phyloP scores from a whole-genome alignment of 2,329 filamentous ascomycete species.

The Phialemoniopsis sp. region DNA sequence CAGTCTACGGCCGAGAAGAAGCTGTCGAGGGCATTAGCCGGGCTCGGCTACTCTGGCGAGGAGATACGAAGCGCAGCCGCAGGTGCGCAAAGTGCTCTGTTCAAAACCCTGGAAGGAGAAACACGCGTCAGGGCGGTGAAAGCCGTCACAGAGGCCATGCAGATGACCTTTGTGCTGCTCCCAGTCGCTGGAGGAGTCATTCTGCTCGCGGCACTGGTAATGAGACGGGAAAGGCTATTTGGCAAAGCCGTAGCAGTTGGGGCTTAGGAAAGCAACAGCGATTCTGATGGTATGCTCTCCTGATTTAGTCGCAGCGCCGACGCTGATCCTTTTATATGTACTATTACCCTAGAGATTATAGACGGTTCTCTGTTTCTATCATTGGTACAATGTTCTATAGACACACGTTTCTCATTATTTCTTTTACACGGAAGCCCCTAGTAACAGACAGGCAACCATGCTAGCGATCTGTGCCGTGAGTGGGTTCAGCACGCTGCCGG shows the following conservation, averaged over 20 bases:
- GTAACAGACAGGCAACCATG: no score
- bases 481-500: no score
- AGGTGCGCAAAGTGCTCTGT: conserved; percentile 23
- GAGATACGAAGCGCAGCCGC: conserved; percentile 25
- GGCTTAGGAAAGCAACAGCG: no score
- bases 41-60: conserved; percentile 15
- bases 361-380: no score
- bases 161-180: conserved; percentile 22
- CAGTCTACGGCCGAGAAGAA: conserved; percentile 22
- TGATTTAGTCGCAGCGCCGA: no score
- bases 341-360: no score
- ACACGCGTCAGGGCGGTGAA: conserved; percentile 17
- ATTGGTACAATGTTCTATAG: no score
- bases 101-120: conserved; percentile 17
- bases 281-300: no score
- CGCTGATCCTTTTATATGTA: no score
- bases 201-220: conserved; percentile 12
- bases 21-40: conserved; percentile 16
- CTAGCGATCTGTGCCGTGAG: no score
- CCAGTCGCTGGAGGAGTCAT: conserved; percentile 21
- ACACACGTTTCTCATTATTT: no score
- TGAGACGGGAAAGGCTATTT: conserved; percentile 23
- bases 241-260: neutral
- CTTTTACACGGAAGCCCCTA: no score
- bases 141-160: conserved; percentile 25